Base-by-base conservation (phyloP, 225 moss, liverwort and hornwort species). In the Takakia lepidozioides region DNA sequence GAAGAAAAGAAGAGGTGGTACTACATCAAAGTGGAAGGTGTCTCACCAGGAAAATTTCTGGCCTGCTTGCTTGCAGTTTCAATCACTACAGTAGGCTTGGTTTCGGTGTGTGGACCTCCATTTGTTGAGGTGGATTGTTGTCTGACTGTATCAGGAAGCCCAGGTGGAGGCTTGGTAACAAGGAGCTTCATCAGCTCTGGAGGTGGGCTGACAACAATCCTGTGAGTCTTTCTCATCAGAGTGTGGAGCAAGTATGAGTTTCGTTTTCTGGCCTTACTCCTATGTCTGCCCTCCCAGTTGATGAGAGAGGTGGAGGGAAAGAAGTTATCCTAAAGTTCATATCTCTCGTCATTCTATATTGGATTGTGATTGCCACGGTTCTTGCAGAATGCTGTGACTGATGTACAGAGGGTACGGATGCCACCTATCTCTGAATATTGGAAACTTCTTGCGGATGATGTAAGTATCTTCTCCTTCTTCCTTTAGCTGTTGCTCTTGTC, bases 131-230 rank as follows among this genome's bases (percentile, higher is more conserved):
- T 21, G 21, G 18, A 43, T n/a, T 8, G 8, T 8, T 21, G 16
- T 6, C 16, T 43, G 21, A 17, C 8, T 8, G 16, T 17, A 21
- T 21, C 16, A 17, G 21, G 21, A 91, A 78, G 54, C 73, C 78
- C 10, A 73, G 87, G 47, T 98, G 83, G 83, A 80, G 98, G 39
- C 85, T 98, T 29, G 98, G 98, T 39, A 98, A 98, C 45, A 83
- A 76, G 69, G 98, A 91, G 64, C 81, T 98, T 8, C 69, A 74
- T 52, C 98, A 85, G 41, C 85, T 98, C 6, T 98, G 98, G 98
- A 98, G 85, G 75, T 91, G 91, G 98, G 82, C 98, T 13, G 98
- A 98, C 47, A 70, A 82, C 47, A 87, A 98, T 18, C 91, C 98
- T 15, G 78, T 78, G 72, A 16, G 67, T 39, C 24, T 14, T 19